A percentile compares a stretch with the other conserved stretches of the same genome.
Evolutionary conservation across 768 basidiomycete species (phyloP).

Genomic region (Boletus sp.): DNA sequence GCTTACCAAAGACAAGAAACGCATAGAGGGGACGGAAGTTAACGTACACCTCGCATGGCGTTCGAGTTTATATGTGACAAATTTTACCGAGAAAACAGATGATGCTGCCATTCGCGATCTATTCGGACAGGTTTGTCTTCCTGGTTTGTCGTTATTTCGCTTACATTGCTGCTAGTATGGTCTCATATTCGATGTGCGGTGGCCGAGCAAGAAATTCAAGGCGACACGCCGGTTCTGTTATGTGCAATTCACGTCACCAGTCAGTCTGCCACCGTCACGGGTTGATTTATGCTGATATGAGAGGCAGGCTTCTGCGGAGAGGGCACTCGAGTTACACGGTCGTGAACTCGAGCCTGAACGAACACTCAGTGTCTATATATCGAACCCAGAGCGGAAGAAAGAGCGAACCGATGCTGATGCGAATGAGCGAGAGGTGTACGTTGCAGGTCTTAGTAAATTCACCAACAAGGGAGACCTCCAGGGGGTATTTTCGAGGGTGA

Average conservation of each 20-base stretch:
- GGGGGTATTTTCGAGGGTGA: slow-evolving; percentile 73
- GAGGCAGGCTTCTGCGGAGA: slow-evolving; percentile 61
- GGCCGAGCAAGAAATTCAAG: slow-evolving; percentile 98
- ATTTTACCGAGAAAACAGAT: slow-evolving; percentile 85
- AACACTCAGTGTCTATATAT: slow-evolving; percentile 74
- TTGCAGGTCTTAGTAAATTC: slow-evolving; percentile 80
- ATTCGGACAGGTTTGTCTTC: slow-evolving; percentile 64
- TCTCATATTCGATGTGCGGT: slow-evolving; percentile 87
- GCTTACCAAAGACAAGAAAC: slow-evolving; percentile 93
- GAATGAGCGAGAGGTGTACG: slow-evolving; percentile 80
- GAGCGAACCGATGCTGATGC: slow-evolving; percentile 87
- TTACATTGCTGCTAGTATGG: slow-evolving; percentile 61
- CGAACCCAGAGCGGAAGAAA: slow-evolving; percentile 87
- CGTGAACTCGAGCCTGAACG: slow-evolving; percentile 69
- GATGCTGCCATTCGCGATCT: slow-evolving; percentile 71
- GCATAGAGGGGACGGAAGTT: slow-evolving; percentile 69
- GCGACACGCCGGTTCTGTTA: slow-evolving; percentile 90
- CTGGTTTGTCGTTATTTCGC: background rate
- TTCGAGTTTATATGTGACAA: slow-evolving; percentile 93
- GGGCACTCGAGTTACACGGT: slow-evolving; percentile 77
- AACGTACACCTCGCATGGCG: slow-evolving; percentile 89
- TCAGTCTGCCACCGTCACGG: slow-evolving; percentile 36
- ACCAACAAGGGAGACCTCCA: slow-evolving; percentile 74
- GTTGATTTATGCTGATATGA: background rate
- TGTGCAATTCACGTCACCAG: slow-evolving; percentile 84